A percentile compares a stretch with the other conserved stretches of the same genome.
phyloP scores from a whole-genome alignment of 1,284 basidiomycete genomes.

The Mycena sp. region DNA sequence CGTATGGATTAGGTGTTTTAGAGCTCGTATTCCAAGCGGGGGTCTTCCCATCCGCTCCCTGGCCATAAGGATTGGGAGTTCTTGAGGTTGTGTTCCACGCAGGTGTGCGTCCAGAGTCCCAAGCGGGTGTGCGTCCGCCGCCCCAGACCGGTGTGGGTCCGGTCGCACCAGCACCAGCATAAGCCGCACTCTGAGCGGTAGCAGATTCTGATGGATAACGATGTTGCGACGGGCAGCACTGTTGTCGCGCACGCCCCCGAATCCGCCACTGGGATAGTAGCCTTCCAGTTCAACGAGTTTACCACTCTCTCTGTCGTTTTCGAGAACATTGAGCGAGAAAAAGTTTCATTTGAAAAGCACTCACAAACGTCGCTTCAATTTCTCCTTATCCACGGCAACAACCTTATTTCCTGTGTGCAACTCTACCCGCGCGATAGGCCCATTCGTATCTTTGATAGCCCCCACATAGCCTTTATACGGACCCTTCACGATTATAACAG shows the following conservation, averaged over 20 bases:
- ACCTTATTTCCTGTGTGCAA: slow-evolving; percentile 92
- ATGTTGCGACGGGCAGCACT: slow-evolving; percentile 27
- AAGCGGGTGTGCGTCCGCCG: slow-evolving; percentile 71
- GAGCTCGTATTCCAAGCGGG: slow-evolving; percentile 66
- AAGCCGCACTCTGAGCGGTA: slow-evolving; percentile 7
- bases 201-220: slow-evolving; percentile 25
- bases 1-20: slow-evolving; percentile 71
- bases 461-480: slow-evolving; percentile 93
- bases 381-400: slow-evolving; percentile 86
- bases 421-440: slow-evolving; percentile 89
- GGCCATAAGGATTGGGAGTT: slow-evolving; percentile 79
- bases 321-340: slow-evolving; percentile 14
- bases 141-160: slow-evolving; percentile 50
- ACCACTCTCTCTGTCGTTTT: slow-evolving; percentile 65
- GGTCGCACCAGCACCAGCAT: slow-evolving; percentile 37
- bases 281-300: slow-evolving; percentile 55
- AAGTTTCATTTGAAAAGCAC: slow-evolving; percentile 42
- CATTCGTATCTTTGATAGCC: slow-evolving; percentile 95
- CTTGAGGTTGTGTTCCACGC: slow-evolving; percentile 67
- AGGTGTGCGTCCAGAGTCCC: slow-evolving; percentile 64
- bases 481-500: slow-evolving; percentile 88
- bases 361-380: slow-evolving; percentile 82
- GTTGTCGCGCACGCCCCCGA: too few species aligned
- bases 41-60: slow-evolving; percentile 55
- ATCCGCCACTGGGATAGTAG: slow-evolving; percentile 13